phyloP scores from a whole-genome alignment of 768 basidiomycete species.

The Cantharellus cinnabarinus region DNA sequence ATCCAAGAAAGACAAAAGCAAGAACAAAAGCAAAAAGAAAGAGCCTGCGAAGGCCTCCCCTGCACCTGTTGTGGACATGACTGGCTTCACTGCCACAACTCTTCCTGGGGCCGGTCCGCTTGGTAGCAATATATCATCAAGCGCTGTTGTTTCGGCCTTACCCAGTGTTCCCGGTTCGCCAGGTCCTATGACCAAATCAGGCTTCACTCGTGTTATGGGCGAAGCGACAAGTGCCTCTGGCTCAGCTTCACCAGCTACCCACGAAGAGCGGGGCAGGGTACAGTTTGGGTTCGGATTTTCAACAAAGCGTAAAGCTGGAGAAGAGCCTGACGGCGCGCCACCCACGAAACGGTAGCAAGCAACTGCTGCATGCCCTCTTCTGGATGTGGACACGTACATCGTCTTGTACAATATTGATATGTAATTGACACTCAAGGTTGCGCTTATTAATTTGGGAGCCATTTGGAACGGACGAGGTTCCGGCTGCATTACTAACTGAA shows the following conservation, averaged over 20 bases:
- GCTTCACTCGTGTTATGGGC: constrained; percentile 44
- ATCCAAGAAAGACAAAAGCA: constrained; percentile 53
- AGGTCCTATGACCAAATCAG: constrained; percentile 33
- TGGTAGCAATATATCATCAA: constrained; percentile 15
- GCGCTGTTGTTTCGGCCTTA: neutral
- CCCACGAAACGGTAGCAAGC: constrained; percentile 32
- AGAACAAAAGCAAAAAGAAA: constrained; percentile 69
- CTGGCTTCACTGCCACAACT: constrained; percentile 48
- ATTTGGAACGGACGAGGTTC: too few species aligned
- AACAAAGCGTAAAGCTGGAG: constrained; percentile 58
- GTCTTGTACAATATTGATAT: too few species aligned
- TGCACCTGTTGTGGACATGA: constrained; percentile 26
- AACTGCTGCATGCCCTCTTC: too few species aligned
- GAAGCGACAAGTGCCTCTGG: constrained; percentile 18
- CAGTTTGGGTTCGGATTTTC: constrained; percentile 43
- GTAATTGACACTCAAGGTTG: too few species aligned
- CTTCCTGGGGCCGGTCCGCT: constrained; percentile 27
- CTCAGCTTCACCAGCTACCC: neutral
- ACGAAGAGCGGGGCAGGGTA: constrained; percentile 47
- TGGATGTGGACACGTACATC: too few species aligned
- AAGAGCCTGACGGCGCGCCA: constrained; percentile 46
- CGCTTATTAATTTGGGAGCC: too few species aligned
- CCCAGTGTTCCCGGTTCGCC: constrained; percentile 32
- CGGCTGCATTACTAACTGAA: too few species aligned
- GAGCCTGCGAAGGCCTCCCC: constrained; percentile 29